Evolutionary conservation across 352 stramenopile species (phyloP), one percentile per base, ranked within the genome.

Genomic region (Phytophthora pisi): DNA sequence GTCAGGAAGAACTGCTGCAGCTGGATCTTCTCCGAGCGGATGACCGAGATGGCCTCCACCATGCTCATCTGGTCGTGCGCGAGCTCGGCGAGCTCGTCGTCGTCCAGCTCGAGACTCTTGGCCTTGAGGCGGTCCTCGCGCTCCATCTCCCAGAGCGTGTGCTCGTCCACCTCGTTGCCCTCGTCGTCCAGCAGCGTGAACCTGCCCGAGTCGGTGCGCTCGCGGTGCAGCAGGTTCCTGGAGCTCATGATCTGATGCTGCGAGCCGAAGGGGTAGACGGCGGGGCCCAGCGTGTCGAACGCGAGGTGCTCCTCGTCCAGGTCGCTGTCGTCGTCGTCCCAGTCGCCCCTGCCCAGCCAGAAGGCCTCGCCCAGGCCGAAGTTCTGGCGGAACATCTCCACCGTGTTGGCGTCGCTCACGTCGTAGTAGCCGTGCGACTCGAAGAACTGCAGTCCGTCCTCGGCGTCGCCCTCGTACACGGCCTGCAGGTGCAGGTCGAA

Each of bases 341-440:
- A 15, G 31, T 4, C 31, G 8, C 31, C 11, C 26, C 70, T 68
- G 28, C 78, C 75, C 24, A 81, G 66, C 84, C 84, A 92, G 51
- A 95, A 95, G 18, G 43, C 73, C 28, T 91, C 64, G n/a, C 79
- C 68, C 5, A 92, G 60, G 5, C 81, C 81, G 57, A 91, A 86
- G 64, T 91, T 92, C 66, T 87, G 59, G 15, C 83, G 84, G 63
- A 92, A 95, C 79, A 92, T 90, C 49, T 80, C 78, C 11, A 95
- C 80, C 1, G 86, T 95, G 64, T 95, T 95, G 53, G 81, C 83
- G n/a, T 95, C 86, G 15, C 64, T 78, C 34, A 91, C 74, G 75
- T 95, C 86, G 59, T 92, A 95, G 72, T 95, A 95, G 11, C 86
- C 86, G 43, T 92, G 81, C 16, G 81, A 86, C 70, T 92, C 78